Percentiles rank a stretch among this genome's conserved stretches.
Conservation (phyloP, 352 stramenopile genomes). For the Globisporangium mamillatum region DNA sequence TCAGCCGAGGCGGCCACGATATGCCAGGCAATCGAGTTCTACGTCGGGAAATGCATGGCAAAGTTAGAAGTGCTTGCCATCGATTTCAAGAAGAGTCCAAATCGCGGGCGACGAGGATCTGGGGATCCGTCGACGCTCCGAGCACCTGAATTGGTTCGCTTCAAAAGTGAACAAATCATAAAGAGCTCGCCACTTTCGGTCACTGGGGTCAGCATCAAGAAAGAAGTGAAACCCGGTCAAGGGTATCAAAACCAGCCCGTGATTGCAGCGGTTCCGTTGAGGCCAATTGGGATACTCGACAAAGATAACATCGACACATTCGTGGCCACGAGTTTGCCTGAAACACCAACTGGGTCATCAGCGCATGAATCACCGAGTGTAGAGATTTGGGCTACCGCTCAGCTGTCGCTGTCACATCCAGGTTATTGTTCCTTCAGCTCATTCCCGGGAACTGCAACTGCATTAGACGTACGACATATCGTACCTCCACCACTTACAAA, state of each 20-base stretch:
- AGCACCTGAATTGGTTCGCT: constrained; percentile 4
- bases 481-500: background rate
- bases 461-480: background rate
- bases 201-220: background rate
- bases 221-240: background rate
- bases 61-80: constrained; percentile 60
- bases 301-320: background rate
- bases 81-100: constrained; percentile 23
- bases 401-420: background rate
- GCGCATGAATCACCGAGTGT: background rate
- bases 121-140: constrained; percentile 1
- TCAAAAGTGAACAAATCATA: constrained; percentile 12
- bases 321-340: background rate
- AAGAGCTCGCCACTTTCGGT: background rate
- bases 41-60: constrained; percentile 74
- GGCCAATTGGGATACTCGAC: background rate
- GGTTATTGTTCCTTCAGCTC: background rate
- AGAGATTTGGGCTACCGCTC: background rate
- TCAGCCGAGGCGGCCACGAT: constrained; percentile 47
- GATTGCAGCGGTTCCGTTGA: constrained; percentile 8
- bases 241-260: constrained; percentile 2
- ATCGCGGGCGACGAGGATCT: constrained; percentile 10
- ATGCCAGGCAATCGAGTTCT: constrained; percentile 75
- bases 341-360: background rate
- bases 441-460: background rate